Conservation (phyloP, 2,329 filamentous ascomycete species). For the Fusarium ramigenum region DNA sequence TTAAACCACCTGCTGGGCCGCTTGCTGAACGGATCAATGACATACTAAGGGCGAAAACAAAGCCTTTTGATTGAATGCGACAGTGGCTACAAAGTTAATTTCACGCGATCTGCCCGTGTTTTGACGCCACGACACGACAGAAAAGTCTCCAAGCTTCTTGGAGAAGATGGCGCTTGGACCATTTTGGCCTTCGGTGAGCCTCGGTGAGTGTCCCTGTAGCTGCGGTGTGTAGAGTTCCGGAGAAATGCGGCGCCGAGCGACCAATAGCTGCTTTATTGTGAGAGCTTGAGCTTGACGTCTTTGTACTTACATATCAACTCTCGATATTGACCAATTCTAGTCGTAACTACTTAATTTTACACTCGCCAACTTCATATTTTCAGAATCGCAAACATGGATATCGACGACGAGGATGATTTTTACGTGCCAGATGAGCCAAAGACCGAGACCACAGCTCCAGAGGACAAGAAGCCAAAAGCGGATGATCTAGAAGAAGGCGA, state of each 20-base stretch:
- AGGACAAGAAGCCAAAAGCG: conserved; percentile 49
- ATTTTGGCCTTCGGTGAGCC: conserved; percentile 16
- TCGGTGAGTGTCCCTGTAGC: conserved; percentile 26
- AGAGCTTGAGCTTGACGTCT: conserved; percentile 36
- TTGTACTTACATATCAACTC: not conserved
- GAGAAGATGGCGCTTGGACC: conserved; percentile 36
- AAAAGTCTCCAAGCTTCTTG: conserved; percentile 28
- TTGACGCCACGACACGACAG: conserved; percentile 27
- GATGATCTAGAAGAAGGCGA: conserved; percentile 72
- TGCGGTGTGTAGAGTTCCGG: conserved; percentile 24
- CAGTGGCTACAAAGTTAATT: conserved; percentile 31
- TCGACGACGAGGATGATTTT: conserved; percentile 75
- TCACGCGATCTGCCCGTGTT: conserved; percentile 33
- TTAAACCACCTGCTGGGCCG: conserved; percentile 68
- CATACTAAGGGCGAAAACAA: conserved; percentile 48
- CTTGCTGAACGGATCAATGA: conserved; percentile 66
- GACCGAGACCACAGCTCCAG: conserved; percentile 43
- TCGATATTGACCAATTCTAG: not conserved
- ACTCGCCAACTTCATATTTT: not conserved
- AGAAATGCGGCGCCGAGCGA: conserved; percentile 43
- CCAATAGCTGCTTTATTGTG: conserved; percentile 18
- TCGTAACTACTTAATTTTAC: not conserved
- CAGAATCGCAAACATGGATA: conserved; percentile 62
- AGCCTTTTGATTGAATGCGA: conserved; percentile 30
- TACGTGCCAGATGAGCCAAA: conserved; percentile 69